Percentiles rank a stretch among this genome's conserved stretches.
phyloP scores from a whole-genome alignment of 2,329 filamentous ascomycete genomes.

The Geosmithia putterillii region DNA sequence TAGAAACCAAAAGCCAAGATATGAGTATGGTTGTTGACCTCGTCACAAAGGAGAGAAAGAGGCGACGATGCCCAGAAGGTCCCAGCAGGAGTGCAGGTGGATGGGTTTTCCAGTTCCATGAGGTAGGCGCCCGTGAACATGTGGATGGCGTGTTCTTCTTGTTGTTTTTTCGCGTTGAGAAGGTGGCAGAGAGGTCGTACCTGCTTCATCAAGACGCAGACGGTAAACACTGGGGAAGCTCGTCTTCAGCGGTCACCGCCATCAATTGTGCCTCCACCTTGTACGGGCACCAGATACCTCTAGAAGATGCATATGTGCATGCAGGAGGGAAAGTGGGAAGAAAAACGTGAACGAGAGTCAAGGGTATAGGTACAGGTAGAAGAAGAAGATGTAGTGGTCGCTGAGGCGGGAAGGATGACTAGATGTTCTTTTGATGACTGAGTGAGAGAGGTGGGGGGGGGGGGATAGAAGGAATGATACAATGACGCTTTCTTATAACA shows the following conservation, averaged over 20 bases:
- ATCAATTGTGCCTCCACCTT: not conserved
- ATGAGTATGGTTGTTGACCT: not conserved
- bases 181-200: not conserved
- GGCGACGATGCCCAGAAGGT: not conserved
- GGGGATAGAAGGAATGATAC: not conserved
- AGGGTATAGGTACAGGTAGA: not conserved
- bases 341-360: not conserved
- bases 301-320: not conserved
- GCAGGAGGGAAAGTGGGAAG: not conserved
- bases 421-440: not conserved
- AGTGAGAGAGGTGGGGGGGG: not conserved
- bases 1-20: not conserved
- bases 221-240: not conserved
- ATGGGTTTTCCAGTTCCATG: not conserved
- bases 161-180: too few relatives aligned
- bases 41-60: not conserved
- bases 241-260: not conserved
- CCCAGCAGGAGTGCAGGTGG: not conserved
- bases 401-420: not conserved
- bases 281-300: not conserved
- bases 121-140: not conserved
- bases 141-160: not conserved
- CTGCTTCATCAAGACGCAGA: not conserved
- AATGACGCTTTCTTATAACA: not conserved
- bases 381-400: not conserved